Percentiles rank a stretch among this genome's conserved stretches.
Evolutionary conservation across 148 eudicot species (phyloP).

Genomic region (Amaranthus palmeri): DNA sequence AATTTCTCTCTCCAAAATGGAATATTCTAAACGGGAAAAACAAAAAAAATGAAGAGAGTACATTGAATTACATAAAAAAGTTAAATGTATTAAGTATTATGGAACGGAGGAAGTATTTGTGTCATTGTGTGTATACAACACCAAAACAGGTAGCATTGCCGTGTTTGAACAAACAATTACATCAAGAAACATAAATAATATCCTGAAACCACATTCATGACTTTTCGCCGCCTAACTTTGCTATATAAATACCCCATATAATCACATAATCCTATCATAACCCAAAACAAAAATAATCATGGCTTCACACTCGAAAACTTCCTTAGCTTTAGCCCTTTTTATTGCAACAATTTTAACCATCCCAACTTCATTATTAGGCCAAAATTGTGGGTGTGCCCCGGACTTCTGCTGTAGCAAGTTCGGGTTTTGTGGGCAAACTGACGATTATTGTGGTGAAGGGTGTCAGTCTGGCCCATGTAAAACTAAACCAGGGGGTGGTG

Average conservation of each 20-base stretch:
- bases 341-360: constrained; percentile 18
- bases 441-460: constrained; percentile 38
- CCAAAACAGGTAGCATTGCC: neutral
- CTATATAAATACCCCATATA: constrained; percentile 29
- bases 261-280: constrained; percentile 12
- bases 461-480: constrained; percentile 46
- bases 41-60: too few species aligned
- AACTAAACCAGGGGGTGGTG: constrained; percentile 12
- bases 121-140: neutral
- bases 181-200: neutral
- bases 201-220: neutral
- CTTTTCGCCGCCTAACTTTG: constrained; percentile 16
- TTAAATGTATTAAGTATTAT: too few species aligned
- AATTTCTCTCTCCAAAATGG: too few species aligned
- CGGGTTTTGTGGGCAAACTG: constrained; percentile 41
- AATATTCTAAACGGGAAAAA: too few species aligned
- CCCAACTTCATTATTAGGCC: constrained; percentile 24
- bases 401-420: constrained; percentile 40
- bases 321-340: constrained; percentile 11
- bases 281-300: constrained; percentile 14
- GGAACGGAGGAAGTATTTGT: too few species aligned
- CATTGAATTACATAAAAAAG: too few species aligned
- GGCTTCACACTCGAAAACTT: constrained; percentile 5
- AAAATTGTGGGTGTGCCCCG: constrained; percentile 42
- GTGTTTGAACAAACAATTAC: constrained; percentile 7